Conservation (phyloP, 257 asterid genomes). For the Leonotis leonurus region DNA sequence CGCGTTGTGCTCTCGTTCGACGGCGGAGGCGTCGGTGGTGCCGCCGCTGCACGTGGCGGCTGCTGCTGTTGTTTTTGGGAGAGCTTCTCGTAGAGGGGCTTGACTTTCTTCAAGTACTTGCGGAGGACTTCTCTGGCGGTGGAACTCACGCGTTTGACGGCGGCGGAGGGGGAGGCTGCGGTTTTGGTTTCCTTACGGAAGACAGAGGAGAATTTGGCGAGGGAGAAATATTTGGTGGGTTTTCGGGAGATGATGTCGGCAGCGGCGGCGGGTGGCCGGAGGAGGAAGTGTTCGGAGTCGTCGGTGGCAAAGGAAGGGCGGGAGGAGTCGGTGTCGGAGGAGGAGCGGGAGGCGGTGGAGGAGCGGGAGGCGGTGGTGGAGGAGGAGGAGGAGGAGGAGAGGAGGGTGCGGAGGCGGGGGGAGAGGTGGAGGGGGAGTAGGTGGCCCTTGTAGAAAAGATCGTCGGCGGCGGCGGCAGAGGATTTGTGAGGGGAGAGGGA, state of each 20-base stretch:
- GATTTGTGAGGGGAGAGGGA: slow-evolving; percentile 59
- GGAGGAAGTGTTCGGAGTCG: slow-evolving; percentile 34
- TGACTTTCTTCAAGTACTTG: slow-evolving; percentile 63
- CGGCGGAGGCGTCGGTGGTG: not conserved
- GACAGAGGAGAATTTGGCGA: slow-evolving; percentile 66
- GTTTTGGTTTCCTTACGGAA: slow-evolving; percentile 46
- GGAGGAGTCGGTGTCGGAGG: slow-evolving; percentile 53
- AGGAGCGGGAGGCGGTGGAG: slow-evolving; percentile 66
- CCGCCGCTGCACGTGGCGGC: not conserved
- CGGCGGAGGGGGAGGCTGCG: slow-evolving; percentile 18
- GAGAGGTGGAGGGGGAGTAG: slow-evolving; percentile 84
- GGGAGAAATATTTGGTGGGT: slow-evolving; percentile 49
- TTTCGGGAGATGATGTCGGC: slow-evolving; percentile 6
- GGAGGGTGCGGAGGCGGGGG: slow-evolving; percentile 61
- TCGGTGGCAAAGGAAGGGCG: slow-evolving; percentile 45
- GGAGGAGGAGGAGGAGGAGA: slow-evolving; percentile 52
- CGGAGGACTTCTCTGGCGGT: slow-evolving; percentile 59
- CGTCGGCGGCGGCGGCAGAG: slow-evolving; percentile 72
- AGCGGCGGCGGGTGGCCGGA: slow-evolving; percentile 20
- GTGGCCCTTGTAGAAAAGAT: slow-evolving; percentile 88
- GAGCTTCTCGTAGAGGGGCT: slow-evolving; percentile 65
- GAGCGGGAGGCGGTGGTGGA: slow-evolving; percentile 58
- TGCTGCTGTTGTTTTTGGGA: slow-evolving; percentile 48
- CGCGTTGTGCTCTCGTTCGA: slow-evolving; percentile 12
- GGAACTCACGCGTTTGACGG: slow-evolving; percentile 50